These are phyloP conservation scores for Pestalotiopsis sp. DNA, from an alignment of 2,329 filamentous ascomycete genomes.

Conservation along the genomic window DNA sequence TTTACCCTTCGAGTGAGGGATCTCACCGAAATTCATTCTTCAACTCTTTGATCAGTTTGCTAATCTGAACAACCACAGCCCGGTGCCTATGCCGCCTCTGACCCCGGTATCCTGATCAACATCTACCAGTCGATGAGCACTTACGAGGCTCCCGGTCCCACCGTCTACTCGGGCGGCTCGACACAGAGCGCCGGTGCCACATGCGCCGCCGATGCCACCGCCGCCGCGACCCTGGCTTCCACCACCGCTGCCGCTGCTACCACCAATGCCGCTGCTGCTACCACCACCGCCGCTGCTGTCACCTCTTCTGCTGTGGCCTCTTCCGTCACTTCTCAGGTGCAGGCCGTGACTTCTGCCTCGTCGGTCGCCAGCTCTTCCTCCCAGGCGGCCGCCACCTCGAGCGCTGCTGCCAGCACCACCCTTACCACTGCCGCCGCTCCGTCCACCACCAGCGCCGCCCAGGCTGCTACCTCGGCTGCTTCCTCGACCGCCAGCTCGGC, in stretches of 20 bases:
- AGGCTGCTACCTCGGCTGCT: neutral
- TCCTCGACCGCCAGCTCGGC: neutral
- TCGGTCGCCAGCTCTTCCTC: neutral
- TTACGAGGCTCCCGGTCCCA: constrained; percentile 47
- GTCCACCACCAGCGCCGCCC: neutral
- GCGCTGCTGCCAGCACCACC: neutral
- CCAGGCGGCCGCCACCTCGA: neutral
- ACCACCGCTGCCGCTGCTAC: neutral
- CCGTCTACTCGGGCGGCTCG: constrained; percentile 43
- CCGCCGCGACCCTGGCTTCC: constrained; percentile 2
- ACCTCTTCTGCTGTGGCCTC: neutral
- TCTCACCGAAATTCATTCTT: too few relatives aligned
- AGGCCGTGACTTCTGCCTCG: neutral
- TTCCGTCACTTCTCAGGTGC: neutral
- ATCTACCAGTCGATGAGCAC: constrained; percentile 44
- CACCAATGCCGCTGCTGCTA: neutral
- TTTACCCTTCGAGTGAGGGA: too few relatives aligned
- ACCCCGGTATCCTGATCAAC: constrained; percentile 51
- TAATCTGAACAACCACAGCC: neutral
- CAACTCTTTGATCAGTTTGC: neutral
- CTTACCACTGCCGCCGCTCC: neutral
- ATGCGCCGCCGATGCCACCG: constrained; percentile 27
- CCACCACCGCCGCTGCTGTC: neutral
- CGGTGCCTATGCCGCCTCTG: constrained; percentile 44
- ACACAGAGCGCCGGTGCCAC: constrained; percentile 42